phyloP scores from a whole-genome alignment of 352 stramenopile genomes.

The Phytophthora pluvialis region DNA sequence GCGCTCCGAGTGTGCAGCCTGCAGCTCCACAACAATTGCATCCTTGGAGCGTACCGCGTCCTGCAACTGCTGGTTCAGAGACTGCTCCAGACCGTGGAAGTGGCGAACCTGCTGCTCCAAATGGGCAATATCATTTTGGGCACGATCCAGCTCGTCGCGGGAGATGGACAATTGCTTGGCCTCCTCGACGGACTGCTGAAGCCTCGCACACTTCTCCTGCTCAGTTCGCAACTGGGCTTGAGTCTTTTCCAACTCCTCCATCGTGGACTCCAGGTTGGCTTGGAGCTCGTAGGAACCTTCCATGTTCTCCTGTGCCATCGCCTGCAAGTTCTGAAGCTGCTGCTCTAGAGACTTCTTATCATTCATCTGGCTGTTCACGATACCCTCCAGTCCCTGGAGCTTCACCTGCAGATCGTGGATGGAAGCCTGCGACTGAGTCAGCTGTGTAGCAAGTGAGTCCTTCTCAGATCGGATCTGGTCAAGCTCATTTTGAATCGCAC shows the following conservation, averaged over 20 bases:
- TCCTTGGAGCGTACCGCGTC: constrained; percentile 36
- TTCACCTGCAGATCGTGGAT: constrained; percentile 39
- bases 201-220: constrained; percentile 29
- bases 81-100: constrained; percentile 45
- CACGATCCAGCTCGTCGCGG: constrained; percentile 43
- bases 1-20: constrained; percentile 34
- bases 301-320: constrained; percentile 64
- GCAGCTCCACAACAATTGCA: constrained; percentile 32
- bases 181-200: constrained; percentile 32
- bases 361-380: constrained; percentile 30
- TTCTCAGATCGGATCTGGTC: constrained; percentile 34
- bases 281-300: constrained; percentile 62
- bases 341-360: constrained; percentile 58
- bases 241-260: constrained; percentile 50
- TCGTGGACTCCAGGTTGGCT: constrained; percentile 58
- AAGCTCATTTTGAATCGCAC: constrained; percentile 35
- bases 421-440: constrained; percentile 24
- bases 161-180: constrained; percentile 35
- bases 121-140: constrained; percentile 41
- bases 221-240: constrained; percentile 36
- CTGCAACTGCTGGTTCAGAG: constrained; percentile 47
- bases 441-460: constrained; percentile 22
- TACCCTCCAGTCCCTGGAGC: constrained; percentile 35
- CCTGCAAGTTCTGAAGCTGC: constrained; percentile 72
- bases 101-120: constrained; percentile 47